Evolutionary conservation across 1,284 basidiomycete species (phyloP).

Genomic region (Naganishia albida): DNA sequence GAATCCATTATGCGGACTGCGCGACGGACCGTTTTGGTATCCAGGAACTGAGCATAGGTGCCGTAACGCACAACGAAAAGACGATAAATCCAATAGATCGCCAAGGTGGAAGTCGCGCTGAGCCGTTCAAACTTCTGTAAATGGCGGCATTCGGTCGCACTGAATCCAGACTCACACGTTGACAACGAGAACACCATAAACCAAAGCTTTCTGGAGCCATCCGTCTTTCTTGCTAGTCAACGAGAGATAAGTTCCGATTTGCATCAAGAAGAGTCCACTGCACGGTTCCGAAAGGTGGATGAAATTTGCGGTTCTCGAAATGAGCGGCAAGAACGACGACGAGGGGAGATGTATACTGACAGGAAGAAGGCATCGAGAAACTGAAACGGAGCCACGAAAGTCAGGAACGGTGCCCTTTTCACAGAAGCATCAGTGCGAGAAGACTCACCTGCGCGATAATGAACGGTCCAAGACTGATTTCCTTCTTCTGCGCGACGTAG

Average conservation of each 20-base stretch:
- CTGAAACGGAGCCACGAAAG: not conserved
- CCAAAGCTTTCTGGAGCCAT: slow-evolving; percentile 2
- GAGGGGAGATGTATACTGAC: not conserved
- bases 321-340: too few species aligned
- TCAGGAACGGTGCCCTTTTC: not conserved
- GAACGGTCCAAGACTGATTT: slow-evolving; percentile 20
- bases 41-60: slow-evolving; percentile 22
- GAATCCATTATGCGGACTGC: not conserved
- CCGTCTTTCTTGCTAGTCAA: slow-evolving; percentile 1
- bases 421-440: not conserved
- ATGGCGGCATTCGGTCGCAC: not conserved
- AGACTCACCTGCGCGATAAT: slow-evolving; percentile 14
- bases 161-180: slow-evolving; percentile 7
- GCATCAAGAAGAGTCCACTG: slow-evolving; percentile 15
- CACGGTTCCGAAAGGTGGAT: too few species aligned
- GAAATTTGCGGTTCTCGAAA: too few species aligned
- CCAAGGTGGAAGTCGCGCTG: slow-evolving; percentile 6
- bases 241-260: slow-evolving; percentile 7
- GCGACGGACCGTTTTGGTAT: slow-evolving; percentile 17
- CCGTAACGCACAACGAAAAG: slow-evolving; percentile 21
- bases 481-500: slow-evolving; percentile 18
- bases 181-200: slow-evolving; percentile 1
- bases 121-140: not conserved
- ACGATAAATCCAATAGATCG: slow-evolving; percentile 10
- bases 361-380: slow-evolving; percentile 26